Evolutionary conservation across 2,329 filamentous ascomycete genomes (phyloP).

Genomic region (Claviceps capensis): DNA sequence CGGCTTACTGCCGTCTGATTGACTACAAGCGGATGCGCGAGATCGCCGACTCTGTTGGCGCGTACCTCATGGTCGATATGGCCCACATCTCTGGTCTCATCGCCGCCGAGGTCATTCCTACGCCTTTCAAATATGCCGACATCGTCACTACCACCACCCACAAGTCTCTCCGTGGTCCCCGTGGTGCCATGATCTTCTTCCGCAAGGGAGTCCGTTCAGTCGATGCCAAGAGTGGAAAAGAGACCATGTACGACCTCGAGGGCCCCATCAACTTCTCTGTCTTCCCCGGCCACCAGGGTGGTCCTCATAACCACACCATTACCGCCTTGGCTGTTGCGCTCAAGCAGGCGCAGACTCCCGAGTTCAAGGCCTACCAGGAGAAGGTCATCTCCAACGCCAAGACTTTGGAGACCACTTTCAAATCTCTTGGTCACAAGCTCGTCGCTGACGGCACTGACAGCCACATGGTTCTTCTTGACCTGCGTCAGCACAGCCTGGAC

Average conservation of each 20-base stretch:
- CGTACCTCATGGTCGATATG: conserved; percentile 95
- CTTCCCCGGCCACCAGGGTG: conserved; percentile 97
- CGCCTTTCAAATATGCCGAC: conserved; percentile 84
- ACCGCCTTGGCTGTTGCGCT: conserved; percentile 89
- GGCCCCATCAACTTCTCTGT: conserved; percentile 96
- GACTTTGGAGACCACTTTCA: conserved; percentile 72
- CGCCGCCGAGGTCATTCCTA: conserved; percentile 82
- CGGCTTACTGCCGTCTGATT: conserved; percentile 94
- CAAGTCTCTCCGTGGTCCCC: conserved; percentile 94
- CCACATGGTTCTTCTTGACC: conserved; percentile 91
- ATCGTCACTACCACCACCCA: conserved; percentile 98
- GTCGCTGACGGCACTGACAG: conserved; percentile 94
- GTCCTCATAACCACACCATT: conserved; percentile 99
- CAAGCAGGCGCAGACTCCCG: conserved; percentile 78
- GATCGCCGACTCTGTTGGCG: conserved; percentile 85
- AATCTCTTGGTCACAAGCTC: conserved; percentile 81
- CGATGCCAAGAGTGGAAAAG: conserved; percentile 81
- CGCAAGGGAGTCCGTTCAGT: conserved; percentile 87
- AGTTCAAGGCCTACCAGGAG: conserved; percentile 90
- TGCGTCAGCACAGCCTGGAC: conserved; percentile 76
- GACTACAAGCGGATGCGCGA: conserved; percentile 94
- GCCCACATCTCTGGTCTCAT: conserved; percentile 96
- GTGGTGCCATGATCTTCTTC: conserved; percentile 99
- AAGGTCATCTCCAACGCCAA: conserved; percentile 90
- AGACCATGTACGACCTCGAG: conserved; percentile 86